Evolutionary conservation across 495 filamentous ascomycete genomes (phyloP).

Genomic region (Parmelia sp.): DNA sequence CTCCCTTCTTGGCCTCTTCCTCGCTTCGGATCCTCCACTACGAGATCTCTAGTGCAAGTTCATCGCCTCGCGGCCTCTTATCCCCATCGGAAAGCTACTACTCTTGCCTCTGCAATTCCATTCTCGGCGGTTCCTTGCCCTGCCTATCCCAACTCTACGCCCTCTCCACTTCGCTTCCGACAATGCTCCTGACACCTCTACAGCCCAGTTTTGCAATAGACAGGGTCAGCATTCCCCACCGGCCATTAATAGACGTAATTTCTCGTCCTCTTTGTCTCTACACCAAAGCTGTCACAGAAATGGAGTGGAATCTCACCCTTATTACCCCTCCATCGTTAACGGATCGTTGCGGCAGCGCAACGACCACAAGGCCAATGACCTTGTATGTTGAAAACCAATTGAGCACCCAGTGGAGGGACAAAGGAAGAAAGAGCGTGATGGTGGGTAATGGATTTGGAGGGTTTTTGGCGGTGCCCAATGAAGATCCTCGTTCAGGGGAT

Average conservation of each 20-base stretch:
- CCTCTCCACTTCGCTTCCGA: slow-evolving; percentile 69
- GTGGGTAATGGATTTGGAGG: slow-evolving; percentile 74
- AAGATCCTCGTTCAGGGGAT: slow-evolving; percentile 40
- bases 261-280: slow-evolving; percentile 69
- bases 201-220: slow-evolving; percentile 24
- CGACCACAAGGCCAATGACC: slow-evolving; percentile 47
- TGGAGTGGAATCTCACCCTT: slow-evolving; percentile 76
- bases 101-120: slow-evolving; percentile 71
- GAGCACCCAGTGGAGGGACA: slow-evolving; percentile 54
- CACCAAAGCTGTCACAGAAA: slow-evolving; percentile 75
- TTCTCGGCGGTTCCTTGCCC: slow-evolving; percentile 69
- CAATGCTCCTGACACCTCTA: slow-evolving; percentile 61
- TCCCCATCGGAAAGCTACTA: slow-evolving; percentile 69
- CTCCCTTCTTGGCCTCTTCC: slow-evolving; percentile 59
- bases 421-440: slow-evolving; percentile 54
- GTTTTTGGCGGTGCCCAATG: slow-evolving; percentile 69
- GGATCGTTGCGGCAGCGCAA: slow-evolving; percentile 33
- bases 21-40: slow-evolving; percentile 68
- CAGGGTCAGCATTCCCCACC: not conserved
- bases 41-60: slow-evolving; percentile 60
- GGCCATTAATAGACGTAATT: slow-evolving; percentile 39
- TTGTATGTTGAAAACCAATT: slow-evolving; percentile 46
- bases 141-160: slow-evolving; percentile 73
- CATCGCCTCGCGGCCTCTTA: slow-evolving; percentile 44
- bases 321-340: slow-evolving; percentile 41